These are phyloP conservation scores for Paradendryphiella salina DNA, from an alignment of 2,329 filamentous ascomycete species.

Conservation along the genomic window DNA sequence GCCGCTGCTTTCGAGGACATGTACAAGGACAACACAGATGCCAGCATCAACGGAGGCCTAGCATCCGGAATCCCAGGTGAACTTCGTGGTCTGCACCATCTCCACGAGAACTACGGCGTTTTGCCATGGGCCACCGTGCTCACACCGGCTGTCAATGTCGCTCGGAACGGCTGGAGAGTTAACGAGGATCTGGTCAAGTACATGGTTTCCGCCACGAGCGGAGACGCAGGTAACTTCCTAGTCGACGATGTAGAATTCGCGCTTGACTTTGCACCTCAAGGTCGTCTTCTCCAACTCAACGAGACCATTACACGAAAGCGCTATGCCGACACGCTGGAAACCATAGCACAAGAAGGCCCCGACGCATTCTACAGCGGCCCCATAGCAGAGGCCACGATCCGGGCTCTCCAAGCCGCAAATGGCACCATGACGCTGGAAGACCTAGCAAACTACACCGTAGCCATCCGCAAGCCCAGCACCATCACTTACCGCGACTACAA, in stretches of 20 bases:
- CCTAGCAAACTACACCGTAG: constrained; percentile 71
- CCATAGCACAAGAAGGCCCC: constrained; percentile 71
- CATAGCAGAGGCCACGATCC: constrained; percentile 74
- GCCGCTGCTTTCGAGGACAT: constrained; percentile 81
- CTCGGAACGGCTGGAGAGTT: constrained; percentile 62
- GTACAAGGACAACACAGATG: constrained; percentile 71
- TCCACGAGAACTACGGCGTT: constrained; percentile 71
- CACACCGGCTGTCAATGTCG: constrained; percentile 72
- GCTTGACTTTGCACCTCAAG: constrained; percentile 84
- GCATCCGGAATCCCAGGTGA: constrained; percentile 71
- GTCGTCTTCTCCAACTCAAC: constrained; percentile 69
- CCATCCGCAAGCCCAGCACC: constrained; percentile 62
- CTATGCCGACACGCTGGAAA: constrained; percentile 78
- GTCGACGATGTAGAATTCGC: constrained; percentile 78
- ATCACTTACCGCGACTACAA: constrained; percentile 65
- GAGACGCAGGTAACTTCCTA: constrained; percentile 65
- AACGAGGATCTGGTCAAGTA: constrained; percentile 74
- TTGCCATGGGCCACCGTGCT: constrained; percentile 65
- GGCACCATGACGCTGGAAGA: constrained; percentile 88
- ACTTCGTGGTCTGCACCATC: constrained; percentile 74
- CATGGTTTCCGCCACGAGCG: constrained; percentile 58
- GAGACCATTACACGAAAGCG: constrained; percentile 79
- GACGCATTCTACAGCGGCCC: constrained; percentile 74
- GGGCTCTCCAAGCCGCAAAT: constrained; percentile 66
- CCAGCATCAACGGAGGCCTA: constrained; percentile 72